phyloP scores from a whole-genome alignment of 2,329 filamentous ascomycete species.

The Alternaria arbusti region DNA sequence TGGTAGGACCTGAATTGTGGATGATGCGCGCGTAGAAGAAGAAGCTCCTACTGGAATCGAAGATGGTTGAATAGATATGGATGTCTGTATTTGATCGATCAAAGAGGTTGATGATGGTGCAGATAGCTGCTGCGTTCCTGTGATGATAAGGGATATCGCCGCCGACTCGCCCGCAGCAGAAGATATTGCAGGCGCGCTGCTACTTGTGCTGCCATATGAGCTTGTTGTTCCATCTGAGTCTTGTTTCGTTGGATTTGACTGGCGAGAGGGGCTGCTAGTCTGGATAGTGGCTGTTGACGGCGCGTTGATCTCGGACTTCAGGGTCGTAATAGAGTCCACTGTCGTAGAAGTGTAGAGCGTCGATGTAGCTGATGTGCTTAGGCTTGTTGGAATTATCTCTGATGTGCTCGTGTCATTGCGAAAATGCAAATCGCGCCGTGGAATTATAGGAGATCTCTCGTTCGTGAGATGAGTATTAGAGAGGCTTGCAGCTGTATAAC shows the following conservation, averaged over 20 bases:
- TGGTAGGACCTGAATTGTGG: background rate
- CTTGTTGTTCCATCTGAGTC: background rate
- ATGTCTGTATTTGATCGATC: background rate
- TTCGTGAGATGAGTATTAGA: background rate
- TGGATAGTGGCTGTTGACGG: background rate
- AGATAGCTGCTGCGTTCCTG: background rate
- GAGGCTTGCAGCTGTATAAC: background rate
- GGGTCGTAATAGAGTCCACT: background rate
- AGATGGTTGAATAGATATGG: background rate
- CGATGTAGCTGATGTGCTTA: background rate
- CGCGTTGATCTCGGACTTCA: background rate
- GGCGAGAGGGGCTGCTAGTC: background rate
- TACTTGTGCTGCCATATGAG: background rate
- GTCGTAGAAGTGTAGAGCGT: background rate
- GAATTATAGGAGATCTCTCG: constrained; percentile 5
- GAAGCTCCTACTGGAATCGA: background rate
- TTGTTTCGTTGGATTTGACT: background rate
- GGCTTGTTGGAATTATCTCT: background rate
- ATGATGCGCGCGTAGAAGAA: background rate
- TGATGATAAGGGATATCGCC: background rate
- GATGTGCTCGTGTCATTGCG: constrained; percentile 11
- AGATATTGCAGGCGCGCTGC: background rate
- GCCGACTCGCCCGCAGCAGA: background rate
- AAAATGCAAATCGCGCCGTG: constrained; percentile 7
- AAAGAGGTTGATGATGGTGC: background rate